Base-by-base conservation (phyloP, 2,329 filamentous ascomycete genomes). In the Chalaropsis thielavioides region DNA sequence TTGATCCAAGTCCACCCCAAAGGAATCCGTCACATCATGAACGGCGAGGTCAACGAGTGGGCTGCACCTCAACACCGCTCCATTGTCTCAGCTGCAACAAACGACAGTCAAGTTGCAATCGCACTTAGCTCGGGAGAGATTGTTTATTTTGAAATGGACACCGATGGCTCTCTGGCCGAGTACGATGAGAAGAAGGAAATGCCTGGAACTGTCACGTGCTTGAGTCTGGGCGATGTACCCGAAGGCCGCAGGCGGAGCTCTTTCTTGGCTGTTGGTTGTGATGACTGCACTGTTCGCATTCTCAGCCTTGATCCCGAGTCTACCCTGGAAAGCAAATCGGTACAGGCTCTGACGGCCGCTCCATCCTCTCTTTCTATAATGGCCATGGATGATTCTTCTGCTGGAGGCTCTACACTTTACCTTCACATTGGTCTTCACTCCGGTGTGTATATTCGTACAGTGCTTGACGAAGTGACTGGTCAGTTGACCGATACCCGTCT, bases 91-190 rank as follows among this genome's bases (percentile, higher is more conserved):
- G 95, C 92, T 41, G 87, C 92, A 0, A 94, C 92, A 17, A 99
- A 99, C 71, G 86, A 92, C 70, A 85, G 89, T 51, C 94, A 99
- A 75, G 90, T 99, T 31, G 91, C 91, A 2, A 87, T 97, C 61
- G 94, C 94, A 0, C 79, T 99, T 31, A 97, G 92, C 72, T 96
- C 92, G 8, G 92, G 92, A 44, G 94, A 99, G 74, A 92, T 99
- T 68, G 89, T 96, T 51, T 99, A 97, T 73, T 99, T 99, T 70
- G 95, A 99, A 73, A 92, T 96, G 85, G 94, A 96, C 71, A 82
- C 84, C 0, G 92, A 97, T 74, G 92, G 92, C 38, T 89, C 89
- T 2, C 79, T 97, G 40, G 90, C 90, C 41, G 92, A 97, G 76
- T 96, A 96, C 69, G 89, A 97, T 69, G 92, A 97, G 72, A 91